phyloP scores from a whole-genome alignment of 2,329 filamentous ascomycete genomes.

The Alternaria solani region DNA sequence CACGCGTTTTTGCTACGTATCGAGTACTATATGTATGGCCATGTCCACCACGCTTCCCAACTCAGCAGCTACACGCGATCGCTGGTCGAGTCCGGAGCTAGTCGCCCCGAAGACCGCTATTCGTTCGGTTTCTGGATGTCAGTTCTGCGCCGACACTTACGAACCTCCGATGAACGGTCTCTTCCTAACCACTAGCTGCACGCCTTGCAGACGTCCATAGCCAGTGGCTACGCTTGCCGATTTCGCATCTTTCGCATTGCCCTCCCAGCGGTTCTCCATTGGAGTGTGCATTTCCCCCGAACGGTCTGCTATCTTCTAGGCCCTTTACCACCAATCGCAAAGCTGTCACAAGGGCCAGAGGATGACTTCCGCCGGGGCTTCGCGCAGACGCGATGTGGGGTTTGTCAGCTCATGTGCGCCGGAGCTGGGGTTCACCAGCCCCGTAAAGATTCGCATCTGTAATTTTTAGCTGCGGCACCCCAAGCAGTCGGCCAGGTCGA shows the following conservation, averaged over 20 bases:
- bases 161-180: background rate
- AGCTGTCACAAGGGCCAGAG: constrained; percentile 5
- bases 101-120: constrained; percentile 4
- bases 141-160: background rate
- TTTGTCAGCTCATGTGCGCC: constrained; percentile 27
- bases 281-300: constrained; percentile 2
- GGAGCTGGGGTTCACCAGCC: constrained; percentile 5
- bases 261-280: constrained; percentile 10
- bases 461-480: background rate
- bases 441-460: constrained; percentile 1
- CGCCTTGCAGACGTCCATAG: constrained; percentile 1
- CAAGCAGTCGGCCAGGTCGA: background rate
- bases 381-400: constrained; percentile 20
- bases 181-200: constrained; percentile 1
- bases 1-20: background rate
- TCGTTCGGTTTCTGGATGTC: background rate
- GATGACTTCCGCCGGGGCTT: constrained; percentile 10
- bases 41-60: background rate
- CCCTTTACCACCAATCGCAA: constrained; percentile 12
- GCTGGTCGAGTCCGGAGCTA: background rate
- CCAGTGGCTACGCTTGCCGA: constrained; percentile 8
- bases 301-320: constrained; percentile 15
- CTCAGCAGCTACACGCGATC: background rate
- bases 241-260: constrained; percentile 15
- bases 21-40: background rate